Evolutionary conservation across 768 basidiomycete species (phyloP), one percentile per base, ranked within the genome.

Genomic region (Dacryopinax spathularia): DNA sequence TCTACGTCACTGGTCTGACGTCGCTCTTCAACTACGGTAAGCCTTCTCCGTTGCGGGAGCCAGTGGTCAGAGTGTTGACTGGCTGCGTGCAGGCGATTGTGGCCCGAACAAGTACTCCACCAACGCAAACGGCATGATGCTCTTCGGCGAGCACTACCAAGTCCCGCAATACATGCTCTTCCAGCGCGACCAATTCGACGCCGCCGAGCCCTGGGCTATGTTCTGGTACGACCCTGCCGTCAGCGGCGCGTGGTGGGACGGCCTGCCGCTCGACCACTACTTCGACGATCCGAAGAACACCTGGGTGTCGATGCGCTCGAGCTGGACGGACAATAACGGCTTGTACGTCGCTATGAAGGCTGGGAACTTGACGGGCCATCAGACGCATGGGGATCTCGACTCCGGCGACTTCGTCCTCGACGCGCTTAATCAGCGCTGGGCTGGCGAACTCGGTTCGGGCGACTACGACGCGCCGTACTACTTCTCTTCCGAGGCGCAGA

Each of bases 101-200:
- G 76, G 76, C 70, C 77, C 78, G 63, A 78, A 78, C 76, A 79
- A 78, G 74, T 79, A 72, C 72, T 73, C 75, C 29, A 68, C 77
- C 25, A 78, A 76, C 62, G 78, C 77, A 66, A 80, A 80, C 73
- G 73, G 71, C 18, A 67, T 80, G 39, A 64, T 80, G 60, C 74
- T 75, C 66, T 77, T 74, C 71, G 73, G 73, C 16, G 41, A 67
- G 9, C 64, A 72, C 22, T 77, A 73, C 70, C 68, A 75, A 65
- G 60, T 70, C n/a, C 77, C 78, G 20, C 65, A 64, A 60, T 77
- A 77, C 70, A 71, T 75, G 2, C 73, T 79, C 33, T 80, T 77
- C 72, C 78, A 80, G 68, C 75, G 78, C 64, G 78, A 79, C 67
- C 75, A 75, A 56, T 70, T 69, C 63, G 78, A 79, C 63, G 72